Base-by-base conservation (phyloP, 306 rosid genomes). In the Vigna radiata region DNA sequence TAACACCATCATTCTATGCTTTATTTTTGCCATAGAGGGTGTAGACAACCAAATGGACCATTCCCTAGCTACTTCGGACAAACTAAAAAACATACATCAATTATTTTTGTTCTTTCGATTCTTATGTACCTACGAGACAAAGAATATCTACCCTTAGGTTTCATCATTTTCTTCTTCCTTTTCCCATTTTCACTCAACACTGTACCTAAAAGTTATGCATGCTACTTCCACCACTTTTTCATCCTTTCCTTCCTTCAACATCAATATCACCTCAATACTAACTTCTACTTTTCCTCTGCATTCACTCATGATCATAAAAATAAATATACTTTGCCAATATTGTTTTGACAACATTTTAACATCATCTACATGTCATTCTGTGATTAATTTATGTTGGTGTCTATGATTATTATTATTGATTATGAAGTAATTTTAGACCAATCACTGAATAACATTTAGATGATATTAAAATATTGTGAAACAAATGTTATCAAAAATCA, bases 1-100 rank as follows among this genome's bases (percentile, higher is more conserved):
- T 71, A 85, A 82, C 92, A 91, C 5, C 91, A 89, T 91, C 84
- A 91, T 91, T 89, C 62, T 43, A 66, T 70, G 74, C 63, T 75
- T 68, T n/a, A 68, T 50, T 69, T 74, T 76, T 77, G 87, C 77
- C 53, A 44, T 62, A 44, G 81, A 69, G 66, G 70, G 66, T 23
- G 64, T 62, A 81, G 80, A 77, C 85, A 84, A 81, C 60, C 27
- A 67, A 74, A 84, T 82, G 78, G 79, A 23, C 82, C 85, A 72
- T 73, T 54, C 25, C 62, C 77, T 72, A 76, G 52, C 77, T 74
- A 68, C 52, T 56, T 82, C 72, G 77, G 87, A 76, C 89, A 83
- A 79, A 72, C 61, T 70, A 7, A 11, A 70, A 77, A 60, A 67
- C 72, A 78, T 56, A 29, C 48, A 52, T 68, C 76, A 79, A 84